Evolutionary conservation across 78 protist genomes (phyloP).

Genomic region (Anaeramoeba flamelloides): DNA sequence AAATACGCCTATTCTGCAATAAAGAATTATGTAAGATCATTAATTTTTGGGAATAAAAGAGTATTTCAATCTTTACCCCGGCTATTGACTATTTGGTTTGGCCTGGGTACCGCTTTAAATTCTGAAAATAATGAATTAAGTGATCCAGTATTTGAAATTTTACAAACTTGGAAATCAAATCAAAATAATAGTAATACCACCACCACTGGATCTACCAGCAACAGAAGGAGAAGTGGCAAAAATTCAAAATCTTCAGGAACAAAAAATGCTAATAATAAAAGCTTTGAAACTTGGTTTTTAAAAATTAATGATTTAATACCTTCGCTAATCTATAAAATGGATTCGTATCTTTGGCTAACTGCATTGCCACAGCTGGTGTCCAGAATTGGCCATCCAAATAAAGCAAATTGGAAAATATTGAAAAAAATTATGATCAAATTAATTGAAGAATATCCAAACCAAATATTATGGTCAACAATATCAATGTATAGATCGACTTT

Average conservation of each 20-base stretch:
- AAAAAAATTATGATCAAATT: conserved; percentile 14
- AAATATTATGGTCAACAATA: conserved; percentile 42
- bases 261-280: neutral
- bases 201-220: too few species aligned
- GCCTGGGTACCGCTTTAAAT: conserved; percentile 21
- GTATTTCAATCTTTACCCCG: conserved; percentile 41
- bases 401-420: conserved; percentile 14
- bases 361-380: conserved; percentile 51
- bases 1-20: conserved; percentile 5
- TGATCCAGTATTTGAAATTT: neutral
- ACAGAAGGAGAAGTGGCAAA: neutral
- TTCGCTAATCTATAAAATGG: conserved; percentile 3
- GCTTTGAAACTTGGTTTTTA: neutral
- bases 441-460: conserved; percentile 40
- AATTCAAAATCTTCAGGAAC: neutral
- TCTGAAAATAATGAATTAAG: neutral
- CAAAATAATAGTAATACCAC: too few species aligned
- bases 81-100: conserved; percentile 46
- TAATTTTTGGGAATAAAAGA: conserved; percentile 20
- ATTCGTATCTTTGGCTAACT: conserved; percentile 32
- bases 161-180: neutral
- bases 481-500: conserved; percentile 2
- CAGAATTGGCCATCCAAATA: conserved; percentile 34
- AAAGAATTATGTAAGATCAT: conserved; percentile 20
- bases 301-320: conserved; percentile 3